Base-by-base conservation (phyloP, 176 grass and related monocot species). In the Triticum dicoccoides region DNA sequence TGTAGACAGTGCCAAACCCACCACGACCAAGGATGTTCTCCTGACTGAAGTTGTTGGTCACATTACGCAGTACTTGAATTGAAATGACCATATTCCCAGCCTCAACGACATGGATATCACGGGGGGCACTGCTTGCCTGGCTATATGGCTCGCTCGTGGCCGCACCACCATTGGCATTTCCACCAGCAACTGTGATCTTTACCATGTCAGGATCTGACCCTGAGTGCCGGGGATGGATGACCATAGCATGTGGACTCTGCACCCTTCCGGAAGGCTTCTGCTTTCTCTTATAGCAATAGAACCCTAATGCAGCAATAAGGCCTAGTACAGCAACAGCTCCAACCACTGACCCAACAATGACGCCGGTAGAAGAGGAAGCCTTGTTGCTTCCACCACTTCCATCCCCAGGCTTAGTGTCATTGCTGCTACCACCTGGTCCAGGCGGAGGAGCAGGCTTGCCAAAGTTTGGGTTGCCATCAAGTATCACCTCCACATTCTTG, bases 31-130 rank as follows among this genome's bases (percentile, higher is more conserved):
- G 83, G 47, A 98, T 87, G 65, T 98, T 98, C 14, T 95, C 89
- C 84, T 92, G 84, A n/a, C 93, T 95, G 80, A 98, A 98, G 74
- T 98, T 95, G 73, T 98, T 98, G 47, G 96, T 98, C 45, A 98
- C 96, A 84, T 92, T 98, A 34, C 96, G 84, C 33, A 98, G 96
- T 52, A 98, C 96, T 76, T 98, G 96, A 61, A 98, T 95, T 0
- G 96, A 98, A 86, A 98, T 98, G 15, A 98, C 96, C 93, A 98
- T 98, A 86, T 95, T 98, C 84, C 96, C 96, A 73, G 88, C 73
- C 59, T 98, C 96, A 33, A 94, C 89, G 18, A 98, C 96, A 86
- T 95, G 93, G 30, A 98, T 91, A 52, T 95, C 89, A 9, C 86
- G 81, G 10, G 87, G 90, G 45, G 45, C 89, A 70, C 73, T 98